A percentile compares a stretch with the other conserved stretches of the same genome.
Conservation (phyloP, 306 rosid species). For the Lupinus albus region DNA sequence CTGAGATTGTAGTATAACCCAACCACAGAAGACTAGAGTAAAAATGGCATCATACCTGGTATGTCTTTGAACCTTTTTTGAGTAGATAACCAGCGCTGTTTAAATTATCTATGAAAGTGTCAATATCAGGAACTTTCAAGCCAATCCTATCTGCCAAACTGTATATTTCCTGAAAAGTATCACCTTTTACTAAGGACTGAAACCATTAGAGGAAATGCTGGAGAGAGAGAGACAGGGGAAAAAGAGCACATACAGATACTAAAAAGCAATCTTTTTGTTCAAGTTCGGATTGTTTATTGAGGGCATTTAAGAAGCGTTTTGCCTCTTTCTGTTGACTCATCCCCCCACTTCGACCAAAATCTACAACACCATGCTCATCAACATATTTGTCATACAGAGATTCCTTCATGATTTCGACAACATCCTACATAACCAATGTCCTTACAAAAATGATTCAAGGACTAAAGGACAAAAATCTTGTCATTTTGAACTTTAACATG, state of each 20-base stretch:
- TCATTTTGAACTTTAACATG: conserved; percentile 22
- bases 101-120: conserved; percentile 76
- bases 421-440: conserved; percentile 66
- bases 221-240: no score
- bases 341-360: conserved; percentile 96
- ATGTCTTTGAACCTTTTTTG: conserved; percentile 87
- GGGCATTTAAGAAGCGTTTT: conserved; percentile 86
- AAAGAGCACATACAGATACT: conserved; percentile 58
- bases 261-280: conserved; percentile 85
- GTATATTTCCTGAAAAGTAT: conserved; percentile 81
- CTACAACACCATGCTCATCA: conserved; percentile 89
- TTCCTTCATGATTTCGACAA: conserved; percentile 95
- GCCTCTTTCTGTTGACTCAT: conserved; percentile 99
- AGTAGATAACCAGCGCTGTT: conserved; percentile 82
- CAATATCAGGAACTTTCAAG: conserved; percentile 85
- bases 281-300: conserved; percentile 86
- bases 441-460: conserved; percentile 34
- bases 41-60: conserved; percentile 64
- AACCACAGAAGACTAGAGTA: not conserved
- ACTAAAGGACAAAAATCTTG: conserved; percentile 33
- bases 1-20: conserved; percentile 24
- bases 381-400: conserved; percentile 88
- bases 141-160: conserved; percentile 81
- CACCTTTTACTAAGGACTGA: conserved; percentile 8
- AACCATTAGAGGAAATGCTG: conserved; percentile 21